Evolutionary conservation across 306 rosid species (phyloP), one percentile per base, ranked within the genome.

Genomic region (Medicago arabica): DNA sequence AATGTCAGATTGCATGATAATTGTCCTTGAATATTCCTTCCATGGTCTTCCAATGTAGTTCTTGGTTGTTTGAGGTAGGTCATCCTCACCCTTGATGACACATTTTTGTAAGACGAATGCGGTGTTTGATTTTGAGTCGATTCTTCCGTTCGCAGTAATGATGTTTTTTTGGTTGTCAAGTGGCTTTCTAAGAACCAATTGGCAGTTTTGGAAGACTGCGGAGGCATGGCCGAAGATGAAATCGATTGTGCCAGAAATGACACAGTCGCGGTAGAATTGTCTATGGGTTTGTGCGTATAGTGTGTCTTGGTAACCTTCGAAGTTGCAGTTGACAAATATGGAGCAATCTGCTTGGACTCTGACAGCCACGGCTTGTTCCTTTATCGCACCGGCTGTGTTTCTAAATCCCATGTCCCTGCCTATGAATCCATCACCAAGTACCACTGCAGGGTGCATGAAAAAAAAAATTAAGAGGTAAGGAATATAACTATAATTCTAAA

Each of bases 41-140:
- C 96, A 87, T 1, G 98, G 98, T 61, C 98, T 80, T 12, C 98
- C 98, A 0, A 93, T 84, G 79, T 89, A 93, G 71, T 87, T 93
- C 72, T 15, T 78, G 53, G 85, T 43, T 2, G 6, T 61, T 0
- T 89, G 78, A 19, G 43, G 71, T 2, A 93, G 78, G 0, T 12
- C 43, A 7, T 63, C 75, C 41, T 82, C 96, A 0, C 92, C 80
- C 49, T 50, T 38, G 23, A 93, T 76, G 7, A 69, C 73, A 67
- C 97, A 93, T 14, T 78, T 85, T 12, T 93, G 98, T 11, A 93
- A 74, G 16, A 91, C 92, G 7, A 88, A 79, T 8, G 88, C 98
- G 0, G 93, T 88, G 36, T 85, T 81, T 67, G 87, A 84, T 5
- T 31, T 73, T 34, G 55, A 58, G 80, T 88, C 88, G 0, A 18